Conservation (phyloP, 192 early-diverging fungal species). For the Backusella psychrophila region DNA sequence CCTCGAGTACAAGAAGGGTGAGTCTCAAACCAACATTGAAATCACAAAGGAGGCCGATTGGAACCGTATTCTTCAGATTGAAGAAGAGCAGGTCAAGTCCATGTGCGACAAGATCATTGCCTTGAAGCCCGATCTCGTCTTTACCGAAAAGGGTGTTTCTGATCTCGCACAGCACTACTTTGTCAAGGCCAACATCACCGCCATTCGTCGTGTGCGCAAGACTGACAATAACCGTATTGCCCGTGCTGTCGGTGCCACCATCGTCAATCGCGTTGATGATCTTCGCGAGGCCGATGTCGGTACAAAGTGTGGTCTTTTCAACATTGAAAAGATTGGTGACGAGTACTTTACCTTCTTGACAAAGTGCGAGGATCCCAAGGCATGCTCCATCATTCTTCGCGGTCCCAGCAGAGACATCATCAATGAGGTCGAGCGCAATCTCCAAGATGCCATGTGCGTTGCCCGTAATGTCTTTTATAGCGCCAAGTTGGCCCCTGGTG, state of each 20-base stretch:
- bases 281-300: conserved; percentile 96
- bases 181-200: conserved; percentile 96
- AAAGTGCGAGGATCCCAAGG: conserved; percentile 95
- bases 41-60: conserved; percentile 97
- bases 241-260: conserved; percentile 94
- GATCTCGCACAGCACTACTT: conserved; percentile 99
- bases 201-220: conserved; percentile 96
- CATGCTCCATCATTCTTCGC: conserved; percentile 95
- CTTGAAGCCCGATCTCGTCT: conserved; percentile 96
- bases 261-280: conserved; percentile 96
- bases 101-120: conserved; percentile 96
- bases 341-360: conserved; percentile 97
- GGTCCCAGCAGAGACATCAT: conserved; percentile 98
- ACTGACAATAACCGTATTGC: conserved; percentile 99
- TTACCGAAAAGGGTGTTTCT: conserved; percentile 99
- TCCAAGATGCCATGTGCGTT: conserved; percentile 99
- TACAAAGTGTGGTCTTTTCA: conserved; percentile 90
- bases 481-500: conserved; percentile 91
- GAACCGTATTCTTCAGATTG: conserved; percentile 94
- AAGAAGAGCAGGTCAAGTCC: conserved; percentile 98
- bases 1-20: conserved; percentile 99
- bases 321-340: conserved; percentile 97
- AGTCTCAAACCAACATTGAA: conserved; percentile 99
- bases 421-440: conserved; percentile 97
- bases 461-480: conserved; percentile 98